These are phyloP conservation scores for Naumovozyma baii DNA, from an alignment of 805 yeast genomes.

Conservation along the genomic window DNA sequence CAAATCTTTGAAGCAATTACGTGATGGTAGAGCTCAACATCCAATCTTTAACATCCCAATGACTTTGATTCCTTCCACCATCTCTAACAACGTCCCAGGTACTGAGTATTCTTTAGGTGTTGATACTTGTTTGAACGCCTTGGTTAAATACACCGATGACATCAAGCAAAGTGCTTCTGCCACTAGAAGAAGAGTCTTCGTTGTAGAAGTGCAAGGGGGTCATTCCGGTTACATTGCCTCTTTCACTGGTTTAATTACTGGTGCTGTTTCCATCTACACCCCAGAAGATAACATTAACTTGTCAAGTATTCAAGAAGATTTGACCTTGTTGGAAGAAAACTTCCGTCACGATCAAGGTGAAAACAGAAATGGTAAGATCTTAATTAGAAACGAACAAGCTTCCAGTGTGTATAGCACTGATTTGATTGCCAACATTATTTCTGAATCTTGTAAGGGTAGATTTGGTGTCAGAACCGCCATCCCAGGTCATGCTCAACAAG, in stretches of 20 bases:
- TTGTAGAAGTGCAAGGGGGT: constrained; percentile 97
- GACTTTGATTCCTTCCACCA: constrained; percentile 89
- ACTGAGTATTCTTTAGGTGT: constrained; percentile 92
- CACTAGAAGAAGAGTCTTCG: constrained; percentile 86
- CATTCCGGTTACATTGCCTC: constrained; percentile 91
- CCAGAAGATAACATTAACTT: constrained; percentile 78
- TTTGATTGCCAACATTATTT: constrained; percentile 72
- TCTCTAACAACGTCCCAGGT: constrained; percentile 98
- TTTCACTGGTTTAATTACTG: constrained; percentile 72
- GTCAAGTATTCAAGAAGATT: constrained; percentile 63
- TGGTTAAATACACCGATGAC: constrained; percentile 89
- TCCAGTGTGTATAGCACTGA: constrained; percentile 75
- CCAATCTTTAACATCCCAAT: constrained; percentile 93
- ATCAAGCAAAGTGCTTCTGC: constrained; percentile 93
- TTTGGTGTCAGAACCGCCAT: constrained; percentile 91
- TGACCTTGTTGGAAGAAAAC: constrained; percentile 54
- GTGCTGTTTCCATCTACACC: constrained; percentile 83
- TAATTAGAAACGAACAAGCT: constrained; percentile 76
- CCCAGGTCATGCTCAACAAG: constrained; percentile 98
- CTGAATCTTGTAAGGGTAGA: constrained; percentile 62
- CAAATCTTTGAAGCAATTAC: constrained; percentile 70
- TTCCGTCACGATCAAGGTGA: constrained; percentile 70
- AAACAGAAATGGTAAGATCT: constrained; percentile 73
- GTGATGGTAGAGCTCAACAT: constrained; percentile 63
- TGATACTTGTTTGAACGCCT: constrained; percentile 88